phyloP scores from a whole-genome alignment of 129 eudicot species.

The Smallanthus sonchifolius region DNA sequence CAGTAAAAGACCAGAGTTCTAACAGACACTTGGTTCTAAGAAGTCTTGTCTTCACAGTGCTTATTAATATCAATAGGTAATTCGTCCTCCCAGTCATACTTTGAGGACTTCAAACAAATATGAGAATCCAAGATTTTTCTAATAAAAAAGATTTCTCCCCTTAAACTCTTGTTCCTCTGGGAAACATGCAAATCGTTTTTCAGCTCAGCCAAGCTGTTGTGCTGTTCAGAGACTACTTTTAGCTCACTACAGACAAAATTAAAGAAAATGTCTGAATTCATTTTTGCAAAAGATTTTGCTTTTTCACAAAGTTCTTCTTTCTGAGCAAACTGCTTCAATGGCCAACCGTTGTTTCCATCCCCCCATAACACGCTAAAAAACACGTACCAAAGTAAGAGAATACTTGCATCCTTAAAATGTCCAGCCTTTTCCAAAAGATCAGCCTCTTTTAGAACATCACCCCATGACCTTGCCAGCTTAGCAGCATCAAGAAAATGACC shows the following conservation, averaged over 20 bases:
- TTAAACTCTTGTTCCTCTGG: slow-evolving; percentile 16
- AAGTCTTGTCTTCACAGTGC: slow-evolving; percentile 30
- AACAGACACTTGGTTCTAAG: slow-evolving; percentile 35
- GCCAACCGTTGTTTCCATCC: slow-evolving; percentile 48
- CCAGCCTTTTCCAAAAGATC: slow-evolving; percentile 56
- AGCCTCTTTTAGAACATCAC: slow-evolving; percentile 54
- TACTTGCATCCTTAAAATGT: slow-evolving; percentile 24
- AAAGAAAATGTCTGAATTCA: slow-evolving; percentile 17
- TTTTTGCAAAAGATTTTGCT: slow-evolving; percentile 33
- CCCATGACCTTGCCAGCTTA: slow-evolving; percentile 46
- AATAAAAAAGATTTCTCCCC: slow-evolving; percentile 35
- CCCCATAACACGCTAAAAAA: slow-evolving; percentile 44
- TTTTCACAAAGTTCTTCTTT: slow-evolving; percentile 41
- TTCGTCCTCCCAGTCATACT: slow-evolving; percentile 52
- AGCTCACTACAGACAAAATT: slow-evolving; percentile 43
- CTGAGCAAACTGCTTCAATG: slow-evolving; percentile 42
- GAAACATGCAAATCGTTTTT: slow-evolving; percentile 26
- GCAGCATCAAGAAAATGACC: slow-evolving; percentile 62
- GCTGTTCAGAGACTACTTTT: slow-evolving; percentile 30
- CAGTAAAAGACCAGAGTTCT: slow-evolving; percentile 48
- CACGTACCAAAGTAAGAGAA: slow-evolving; percentile 31
- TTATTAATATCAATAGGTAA: slow-evolving; percentile 1
- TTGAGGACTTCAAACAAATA: slow-evolving; percentile 12
- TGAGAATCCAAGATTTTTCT: slow-evolving; percentile 50
- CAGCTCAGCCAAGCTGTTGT: slow-evolving; percentile 35